Percentiles rank a stretch among this genome's conserved stretches.
phyloP scores from a whole-genome alignment of 805 yeast genomes.

The Debaryomyces castellii region DNA sequence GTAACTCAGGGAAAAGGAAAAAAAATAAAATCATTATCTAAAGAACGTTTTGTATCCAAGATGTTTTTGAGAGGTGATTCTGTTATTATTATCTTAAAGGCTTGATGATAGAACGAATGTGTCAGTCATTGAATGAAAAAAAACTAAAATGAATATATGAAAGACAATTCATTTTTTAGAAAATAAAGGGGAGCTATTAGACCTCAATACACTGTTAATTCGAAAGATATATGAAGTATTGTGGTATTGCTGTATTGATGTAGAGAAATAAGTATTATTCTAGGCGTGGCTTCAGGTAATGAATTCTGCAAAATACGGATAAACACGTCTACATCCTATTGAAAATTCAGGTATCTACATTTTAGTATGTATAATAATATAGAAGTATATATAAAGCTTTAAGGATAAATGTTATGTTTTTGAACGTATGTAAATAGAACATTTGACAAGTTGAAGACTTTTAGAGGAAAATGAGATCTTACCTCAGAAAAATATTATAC shows the following conservation, averaged over 20 bases:
- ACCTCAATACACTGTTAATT: neutral
- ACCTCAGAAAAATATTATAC: too few relatives aligned
- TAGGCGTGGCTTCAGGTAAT: neutral
- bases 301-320: neutral
- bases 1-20: constrained; percentile 66
- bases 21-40: constrained; percentile 62
- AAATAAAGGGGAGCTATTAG: neutral
- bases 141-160: neutral
- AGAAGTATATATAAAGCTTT: too few relatives aligned
- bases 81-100: constrained; percentile 75
- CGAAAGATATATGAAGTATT: too few relatives aligned
- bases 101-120: constrained; percentile 11
- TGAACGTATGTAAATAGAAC: too few relatives aligned
- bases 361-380: neutral
- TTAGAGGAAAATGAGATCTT: neutral
- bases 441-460: too few relatives aligned
- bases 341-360: too few relatives aligned
- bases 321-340: too few relatives aligned
- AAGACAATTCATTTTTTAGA: too few relatives aligned
- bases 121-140: too few relatives aligned
- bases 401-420: neutral
- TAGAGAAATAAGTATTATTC: too few relatives aligned
- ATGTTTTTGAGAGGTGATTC: constrained; percentile 95
- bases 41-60: constrained; percentile 77
- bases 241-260: neutral